Evolutionary conservation across 1,284 basidiomycete genomes (phyloP), one percentile per base, ranked within the genome.

Genomic region (Agaricales sp.): DNA sequence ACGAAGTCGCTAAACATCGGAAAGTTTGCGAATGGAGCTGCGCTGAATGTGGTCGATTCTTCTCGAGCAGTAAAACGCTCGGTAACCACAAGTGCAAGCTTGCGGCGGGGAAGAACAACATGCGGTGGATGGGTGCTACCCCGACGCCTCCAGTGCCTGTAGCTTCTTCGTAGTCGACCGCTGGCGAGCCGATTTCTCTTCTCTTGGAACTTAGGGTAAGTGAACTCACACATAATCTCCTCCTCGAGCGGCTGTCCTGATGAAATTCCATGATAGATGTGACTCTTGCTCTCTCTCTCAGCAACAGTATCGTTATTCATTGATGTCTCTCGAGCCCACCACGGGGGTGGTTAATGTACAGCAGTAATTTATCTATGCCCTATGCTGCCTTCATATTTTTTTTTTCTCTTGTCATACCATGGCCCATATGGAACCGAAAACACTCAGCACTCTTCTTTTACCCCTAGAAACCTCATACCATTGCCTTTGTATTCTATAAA

Each of bases 61-160:
- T 75, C 57, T 73, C 71, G 6, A 64, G 69, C 6, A 63, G 66
- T 55, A 73, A 73, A 57, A 74, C 71, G 1, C 57, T 74, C 24
- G 69, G 69, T 3, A 73, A 73, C 49, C 73, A 75, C 57, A 72
- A 72, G 60, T 76, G 71, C 54, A 71, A 71, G 11, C 61, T 68
- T 19, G 65, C 69, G n/a, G 19, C 39, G 4, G 39, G 39, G 8
- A 41, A 41, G 39, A 41, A 20, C 39, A 41, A 16, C 18, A 41
- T 41, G 39, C 6, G 39, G 18, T 2, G 62, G 71, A 48, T 72
- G 71, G 70, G 67, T 20, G n/a, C 13, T 4, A n/a, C 39, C 4
- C 19, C 6, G 39, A 18, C 16, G 39, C 39, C 39, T 41, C 8
- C 39, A 11, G n/a, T 16, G 6, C 8, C 19, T 41, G 39, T 16